Base-by-base conservation (phyloP, 164 flowering plant genomes). In the Berberis thunbergii region DNA sequence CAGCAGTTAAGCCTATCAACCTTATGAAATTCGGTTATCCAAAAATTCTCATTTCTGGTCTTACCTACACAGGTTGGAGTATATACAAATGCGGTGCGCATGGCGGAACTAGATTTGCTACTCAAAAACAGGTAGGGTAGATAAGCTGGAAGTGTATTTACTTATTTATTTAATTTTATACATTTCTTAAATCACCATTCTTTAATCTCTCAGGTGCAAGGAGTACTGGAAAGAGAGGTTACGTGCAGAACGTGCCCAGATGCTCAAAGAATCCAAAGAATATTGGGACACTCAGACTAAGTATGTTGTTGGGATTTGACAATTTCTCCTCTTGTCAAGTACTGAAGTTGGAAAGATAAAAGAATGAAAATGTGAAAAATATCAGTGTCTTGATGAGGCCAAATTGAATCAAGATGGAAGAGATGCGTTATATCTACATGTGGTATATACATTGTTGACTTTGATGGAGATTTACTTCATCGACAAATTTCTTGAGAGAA, bases 161-260 rank as follows among this genome's bases (percentile, higher is more conserved):
- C 26, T 7, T 6, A 8, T 26, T 13, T 5, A 12, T 59, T 45
- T 41, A 60, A 26, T 40, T 26, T 26, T 26, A 26, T 3, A 9
- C 40, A 1, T 57, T 41, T 5, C 11, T 57, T 26, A 40, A 2
- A 4, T 60, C 65, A 8, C 62, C 45, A 42, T 49, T 50, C 42
- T 26, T 26, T 26, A 42, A 53, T 41, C 41, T 8, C 63, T 48
- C 76, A 85, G 89, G 64, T 77, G 81, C 72, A 78, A 68, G 64
- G 78, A 79, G 1, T 80, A 82, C 61, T 90, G 95, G 91, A 85
- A 77, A 71, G 97, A 90, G 69, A 76, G 95, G 72, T 46, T 75
- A 57, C 59, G 45, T 1, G 75, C 53, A 6, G 89, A 86, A 71
- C 83, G 91, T 1, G 75, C 77, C 2, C 81, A 79, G 68, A 61